phyloP scores from a whole-genome alignment of 2,329 filamentous ascomycete species.

The Botrytis elliptica region DNA sequence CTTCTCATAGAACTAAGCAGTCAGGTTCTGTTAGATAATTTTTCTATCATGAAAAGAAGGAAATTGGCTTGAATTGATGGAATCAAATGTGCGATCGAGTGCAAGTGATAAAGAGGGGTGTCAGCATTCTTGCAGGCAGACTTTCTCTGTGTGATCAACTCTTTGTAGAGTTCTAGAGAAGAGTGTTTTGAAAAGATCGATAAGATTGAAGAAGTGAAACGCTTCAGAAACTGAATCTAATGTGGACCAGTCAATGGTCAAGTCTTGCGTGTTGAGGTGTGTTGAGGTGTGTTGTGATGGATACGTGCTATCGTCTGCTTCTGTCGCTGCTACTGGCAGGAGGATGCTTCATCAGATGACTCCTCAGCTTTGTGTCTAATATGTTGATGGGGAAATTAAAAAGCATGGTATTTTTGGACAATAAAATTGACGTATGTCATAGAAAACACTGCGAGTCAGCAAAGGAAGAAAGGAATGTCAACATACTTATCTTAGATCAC shows the following conservation, averaged over 20 bases:
- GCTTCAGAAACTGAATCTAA: background rate
- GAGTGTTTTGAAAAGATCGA: rapidly evolving
- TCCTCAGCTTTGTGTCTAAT: background rate
- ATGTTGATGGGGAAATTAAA: background rate
- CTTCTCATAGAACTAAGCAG: background rate
- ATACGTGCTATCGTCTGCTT: background rate
- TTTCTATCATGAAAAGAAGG: background rate
- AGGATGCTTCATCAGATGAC: background rate
- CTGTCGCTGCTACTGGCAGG: background rate
- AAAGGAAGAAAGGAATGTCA: background rate
- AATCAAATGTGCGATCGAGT: rapidly evolving
- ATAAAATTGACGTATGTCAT: background rate
- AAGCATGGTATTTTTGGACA: no score
- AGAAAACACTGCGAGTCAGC: rapidly evolving
- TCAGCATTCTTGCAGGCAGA: background rate
- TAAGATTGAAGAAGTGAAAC: background rate
- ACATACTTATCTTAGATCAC: background rate
- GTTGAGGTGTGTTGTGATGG: background rate
- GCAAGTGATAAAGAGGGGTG: background rate
- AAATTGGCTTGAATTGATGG: background rate
- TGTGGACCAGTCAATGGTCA: background rate
- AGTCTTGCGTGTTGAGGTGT: background rate
- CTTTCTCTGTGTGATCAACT: no score
- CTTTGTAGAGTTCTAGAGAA: background rate
- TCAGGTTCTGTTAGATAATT: background rate